Conservation (phyloP, 2,329 filamentous ascomycete species). For the Verticillium albo-atrum region DNA sequence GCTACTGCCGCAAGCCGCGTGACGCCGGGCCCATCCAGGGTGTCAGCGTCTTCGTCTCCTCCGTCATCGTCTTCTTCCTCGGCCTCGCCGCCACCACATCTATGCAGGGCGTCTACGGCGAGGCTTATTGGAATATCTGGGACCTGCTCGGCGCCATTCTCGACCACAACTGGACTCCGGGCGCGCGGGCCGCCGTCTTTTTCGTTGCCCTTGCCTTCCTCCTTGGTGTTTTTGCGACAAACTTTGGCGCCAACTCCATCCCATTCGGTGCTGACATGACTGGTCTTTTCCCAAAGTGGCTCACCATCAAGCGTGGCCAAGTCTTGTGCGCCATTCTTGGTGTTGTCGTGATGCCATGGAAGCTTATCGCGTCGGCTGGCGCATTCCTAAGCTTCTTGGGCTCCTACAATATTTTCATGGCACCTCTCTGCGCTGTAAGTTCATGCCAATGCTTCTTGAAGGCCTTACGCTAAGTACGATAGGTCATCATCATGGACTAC, state of each 20-base stretch:
- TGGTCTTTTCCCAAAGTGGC: conserved; percentile 21
- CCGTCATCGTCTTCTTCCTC: conserved; percentile 22
- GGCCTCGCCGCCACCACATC: conserved; percentile 24
- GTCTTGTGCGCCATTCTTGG: conserved; percentile 24
- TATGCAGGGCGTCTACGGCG: conserved; percentile 26
- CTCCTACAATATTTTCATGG: conserved; percentile 22
- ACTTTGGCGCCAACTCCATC: conserved; percentile 23
- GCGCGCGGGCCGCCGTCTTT: conserved; percentile 25
- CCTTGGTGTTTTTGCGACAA: conserved; percentile 17
- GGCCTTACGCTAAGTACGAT: background rate
- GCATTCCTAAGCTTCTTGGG: conserved; percentile 18
- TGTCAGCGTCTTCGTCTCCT: conserved; percentile 16
- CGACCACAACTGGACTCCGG: conserved; percentile 26
- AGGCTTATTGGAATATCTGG: conserved; percentile 32
- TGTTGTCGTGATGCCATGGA: conserved; percentile 25
- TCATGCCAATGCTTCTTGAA: background rate
- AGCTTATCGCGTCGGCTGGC: conserved; percentile 17
- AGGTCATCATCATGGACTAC: conserved; percentile 29
- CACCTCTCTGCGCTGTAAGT: conserved; percentile 14
- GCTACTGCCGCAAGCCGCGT: conserved; percentile 24
- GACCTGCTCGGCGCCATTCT: conserved; percentile 29
- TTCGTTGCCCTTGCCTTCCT: conserved; percentile 20
- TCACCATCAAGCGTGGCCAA: conserved; percentile 26
- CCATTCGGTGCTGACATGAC: conserved; percentile 28
- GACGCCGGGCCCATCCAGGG: conserved; percentile 26